Evolutionary conservation across 2,329 filamentous ascomycete genomes (phyloP), one percentile per base, ranked within the genome.

Genomic region (Macrophomina phaseolina): DNA sequence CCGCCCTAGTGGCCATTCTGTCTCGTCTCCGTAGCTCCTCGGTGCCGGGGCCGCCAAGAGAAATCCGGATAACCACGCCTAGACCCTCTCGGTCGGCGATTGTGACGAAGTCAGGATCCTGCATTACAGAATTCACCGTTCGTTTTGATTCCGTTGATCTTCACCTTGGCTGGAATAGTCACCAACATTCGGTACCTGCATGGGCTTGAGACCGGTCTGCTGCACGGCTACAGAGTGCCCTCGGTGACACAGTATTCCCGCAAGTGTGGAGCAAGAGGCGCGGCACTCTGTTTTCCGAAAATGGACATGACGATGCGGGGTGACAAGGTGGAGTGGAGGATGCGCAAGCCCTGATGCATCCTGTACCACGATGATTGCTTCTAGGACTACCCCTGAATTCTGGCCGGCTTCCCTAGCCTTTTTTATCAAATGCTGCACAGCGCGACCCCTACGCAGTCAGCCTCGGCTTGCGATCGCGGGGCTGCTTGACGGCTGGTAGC

Each of bases 281-380:
- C 48, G 48, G 48, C 11, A 6, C 28, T 7, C 5, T 30, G 28
- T 8, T 49, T 36, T 48, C 45, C 58, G 42, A 45, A 49, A 28
- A n/a, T 4, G 30, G 30, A 48, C 16, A 23, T 61, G 32, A 62
- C n/a, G 45, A 62, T 49, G 58, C 58, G 58, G 58, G 58, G 45
- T 62, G 45, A 40, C n/a, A n/a, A 28, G 42, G 58, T 48, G 58
- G 42, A 62, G 58, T 16, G 45, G 49, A 23, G 2, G 30, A 49
- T 62, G 58, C 58, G 46, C 58, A 38, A 62, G 58, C 58, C 58
- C 28, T 12, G 14, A 62, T 62, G 58, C 32, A 42, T 49, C 45
- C 58, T 48, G 45, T 40, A 49, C 58, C 23, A 23, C 46, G 28
- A 38, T 49, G 58, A 62, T 62, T 62, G 42, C 58, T 62, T 48